A percentile compares a stretch with the other conserved stretches of the same genome.
These are phyloP conservation scores for Kregervanrija fluxuum DNA, from an alignment of 805 yeast genomes.

Conservation along the genomic window DNA sequence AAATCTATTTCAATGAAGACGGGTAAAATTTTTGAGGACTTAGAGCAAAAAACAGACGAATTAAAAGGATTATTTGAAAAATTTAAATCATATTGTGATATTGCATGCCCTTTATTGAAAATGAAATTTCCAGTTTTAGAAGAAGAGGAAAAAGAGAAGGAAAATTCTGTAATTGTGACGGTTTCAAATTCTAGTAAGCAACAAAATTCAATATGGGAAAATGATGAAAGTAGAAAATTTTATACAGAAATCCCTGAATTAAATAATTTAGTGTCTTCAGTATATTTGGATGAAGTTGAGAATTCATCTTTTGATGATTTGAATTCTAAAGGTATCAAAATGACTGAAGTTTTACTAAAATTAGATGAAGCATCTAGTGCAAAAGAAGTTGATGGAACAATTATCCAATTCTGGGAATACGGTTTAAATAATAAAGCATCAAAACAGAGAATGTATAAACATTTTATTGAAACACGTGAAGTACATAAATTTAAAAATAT, in stretches of 20 bases:
- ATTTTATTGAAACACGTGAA: constrained; percentile 44
- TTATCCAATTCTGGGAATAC: constrained; percentile 39
- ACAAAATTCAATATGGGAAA: constrained; percentile 46
- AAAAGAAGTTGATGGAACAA: constrained; percentile 43
- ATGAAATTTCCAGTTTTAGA: constrained; percentile 32
- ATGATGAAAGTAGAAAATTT: constrained; percentile 55
- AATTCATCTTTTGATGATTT: constrained; percentile 6
- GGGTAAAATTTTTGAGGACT: constrained; percentile 45
- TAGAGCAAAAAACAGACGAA: constrained; percentile 20
- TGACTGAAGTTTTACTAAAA: constrained; percentile 9
- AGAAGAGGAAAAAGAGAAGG: constrained; percentile 19
- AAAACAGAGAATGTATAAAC: constrained; percentile 48
- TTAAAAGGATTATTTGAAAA: constrained; percentile 30
- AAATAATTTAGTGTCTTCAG: constrained; percentile 27
- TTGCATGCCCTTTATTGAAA: constrained; percentile 35
- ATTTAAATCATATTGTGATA: constrained; percentile 35
- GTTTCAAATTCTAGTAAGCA: constrained; percentile 15
- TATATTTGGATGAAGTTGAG: constrained; percentile 10
- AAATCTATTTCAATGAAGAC: constrained; percentile 56
- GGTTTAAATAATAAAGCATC: constrained; percentile 68
- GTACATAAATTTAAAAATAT: constrained; percentile 41
- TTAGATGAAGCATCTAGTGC: constrained; percentile 35
- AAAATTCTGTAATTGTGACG: constrained; percentile 10
- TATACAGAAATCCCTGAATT: constrained; percentile 49
- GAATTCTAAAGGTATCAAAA: constrained; percentile 10